These are phyloP conservation scores for Daedalea quercina DNA, from an alignment of 768 basidiomycete species.

Conservation along the genomic window DNA sequence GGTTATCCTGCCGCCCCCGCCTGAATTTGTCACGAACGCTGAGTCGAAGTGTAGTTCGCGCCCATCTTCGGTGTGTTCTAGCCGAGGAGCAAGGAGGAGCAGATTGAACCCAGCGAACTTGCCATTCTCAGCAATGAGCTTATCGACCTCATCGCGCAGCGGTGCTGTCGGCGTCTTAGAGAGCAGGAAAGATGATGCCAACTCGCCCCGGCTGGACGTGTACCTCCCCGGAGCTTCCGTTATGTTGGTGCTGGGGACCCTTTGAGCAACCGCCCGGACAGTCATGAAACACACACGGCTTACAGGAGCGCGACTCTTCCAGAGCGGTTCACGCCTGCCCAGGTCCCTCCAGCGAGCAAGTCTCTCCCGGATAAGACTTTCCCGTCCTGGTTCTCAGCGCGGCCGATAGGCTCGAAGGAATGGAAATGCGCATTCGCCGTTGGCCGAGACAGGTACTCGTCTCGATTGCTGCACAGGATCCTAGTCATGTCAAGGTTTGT, in stretches of 20 bases:
- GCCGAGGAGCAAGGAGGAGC: conserved; percentile 49
- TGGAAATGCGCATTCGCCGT: conserved; percentile 64
- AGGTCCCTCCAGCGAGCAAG: conserved; percentile 67
- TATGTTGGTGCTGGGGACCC: conserved; percentile 65
- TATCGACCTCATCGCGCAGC: conserved; percentile 43
- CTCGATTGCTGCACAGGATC: conserved; percentile 70
- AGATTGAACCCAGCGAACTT: conserved; percentile 80
- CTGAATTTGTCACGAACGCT: conserved; percentile 60
- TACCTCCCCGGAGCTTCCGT: conserved; percentile 53
- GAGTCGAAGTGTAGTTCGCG: conserved; percentile 40
- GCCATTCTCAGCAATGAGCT: conserved; percentile 39
- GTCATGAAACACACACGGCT: conserved; percentile 24
- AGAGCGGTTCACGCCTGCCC: conserved; percentile 65
- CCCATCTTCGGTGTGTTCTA: conserved; percentile 1
- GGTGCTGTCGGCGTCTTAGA: conserved; percentile 36
- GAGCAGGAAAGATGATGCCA: conserved; percentile 63
- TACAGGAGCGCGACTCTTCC: conserved; percentile 72
- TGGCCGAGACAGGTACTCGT: conserved; percentile 65
- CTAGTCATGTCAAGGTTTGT: conserved; percentile 28
- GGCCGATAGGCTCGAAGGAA: conserved; percentile 39
- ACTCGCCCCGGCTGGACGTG: conserved; percentile 57
- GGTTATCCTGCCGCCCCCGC: conserved; percentile 55
- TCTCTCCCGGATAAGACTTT: conserved; percentile 72
- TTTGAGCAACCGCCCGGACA: conserved; percentile 6
- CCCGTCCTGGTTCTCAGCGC: conserved; percentile 13